Conservation (phyloP, 495 filamentous ascomycete species). For the Monascus purpureus region DNA sequence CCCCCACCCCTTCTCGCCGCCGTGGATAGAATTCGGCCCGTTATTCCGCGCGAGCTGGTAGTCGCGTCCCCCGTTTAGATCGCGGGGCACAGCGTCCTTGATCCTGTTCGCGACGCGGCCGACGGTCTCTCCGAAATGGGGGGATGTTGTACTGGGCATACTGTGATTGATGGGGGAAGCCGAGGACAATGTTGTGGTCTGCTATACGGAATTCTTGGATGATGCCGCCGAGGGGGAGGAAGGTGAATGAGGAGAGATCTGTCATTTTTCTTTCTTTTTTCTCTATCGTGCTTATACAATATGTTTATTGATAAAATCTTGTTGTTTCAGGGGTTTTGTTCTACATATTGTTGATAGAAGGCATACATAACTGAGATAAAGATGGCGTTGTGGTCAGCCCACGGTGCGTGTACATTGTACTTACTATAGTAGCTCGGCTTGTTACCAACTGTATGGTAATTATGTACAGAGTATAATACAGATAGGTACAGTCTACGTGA, state of each 20-base stretch:
- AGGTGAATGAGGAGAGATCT: constrained; percentile 40
- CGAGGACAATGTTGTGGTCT: constrained; percentile 72
- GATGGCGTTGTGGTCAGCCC: no score
- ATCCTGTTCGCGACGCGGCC: constrained; percentile 86
- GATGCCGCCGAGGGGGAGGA: constrained; percentile 76
- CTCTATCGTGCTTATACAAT: no score
- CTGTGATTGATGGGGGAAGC: constrained; percentile 56
- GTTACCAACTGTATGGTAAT: no score
- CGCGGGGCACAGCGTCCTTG: constrained; percentile 51
- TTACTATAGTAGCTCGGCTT: no score
- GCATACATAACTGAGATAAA: no score
- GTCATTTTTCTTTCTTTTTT: no score
- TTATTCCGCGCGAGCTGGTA: constrained; percentile 65
- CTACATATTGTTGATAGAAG: no score
- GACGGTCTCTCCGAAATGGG: constrained; percentile 86
- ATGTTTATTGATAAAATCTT: no score
- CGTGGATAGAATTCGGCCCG: constrained; percentile 67
- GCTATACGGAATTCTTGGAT: constrained; percentile 71
- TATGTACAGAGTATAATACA: no score
- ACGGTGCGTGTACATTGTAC: no score
- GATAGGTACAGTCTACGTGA: no score
- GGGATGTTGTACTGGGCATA: constrained; percentile 63
- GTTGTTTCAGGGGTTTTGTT: no score
- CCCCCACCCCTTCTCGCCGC: constrained; percentile 71
- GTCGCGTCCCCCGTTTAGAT: constrained; percentile 50